Conservation (phyloP, 768 basidiomycete genomes). For the Calocera viscosa region DNA sequence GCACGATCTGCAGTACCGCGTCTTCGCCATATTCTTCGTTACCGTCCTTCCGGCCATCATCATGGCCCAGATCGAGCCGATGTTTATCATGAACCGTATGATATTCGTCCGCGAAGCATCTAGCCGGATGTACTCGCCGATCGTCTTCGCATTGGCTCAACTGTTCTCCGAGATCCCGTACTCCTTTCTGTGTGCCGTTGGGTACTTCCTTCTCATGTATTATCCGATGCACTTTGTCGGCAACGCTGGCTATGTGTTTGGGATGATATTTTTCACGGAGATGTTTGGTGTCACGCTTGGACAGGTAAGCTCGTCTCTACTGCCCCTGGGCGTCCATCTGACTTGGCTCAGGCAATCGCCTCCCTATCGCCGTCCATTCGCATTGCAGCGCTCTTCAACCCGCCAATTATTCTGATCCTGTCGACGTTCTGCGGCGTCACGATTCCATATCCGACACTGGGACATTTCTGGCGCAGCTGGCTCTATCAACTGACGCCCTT, state of each 20-base stretch:
- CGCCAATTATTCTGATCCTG: constrained; percentile 56
- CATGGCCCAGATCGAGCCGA: constrained; percentile 68
- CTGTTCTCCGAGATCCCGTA: constrained; percentile 71
- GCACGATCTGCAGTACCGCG: constrained; percentile 63
- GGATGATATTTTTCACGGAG: constrained; percentile 60
- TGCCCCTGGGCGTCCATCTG: neutral
- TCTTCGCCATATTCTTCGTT: constrained; percentile 60
- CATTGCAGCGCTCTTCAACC: constrained; percentile 69
- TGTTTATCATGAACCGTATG: constrained; percentile 62
- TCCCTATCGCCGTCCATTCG: constrained; percentile 65
- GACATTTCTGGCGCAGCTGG: constrained; percentile 61
- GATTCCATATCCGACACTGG: constrained; percentile 52
- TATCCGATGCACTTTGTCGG: neutral
- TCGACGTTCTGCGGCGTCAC: constrained; percentile 71
- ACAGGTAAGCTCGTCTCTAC: constrained; percentile 18
- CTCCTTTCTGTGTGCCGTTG: constrained; percentile 50
- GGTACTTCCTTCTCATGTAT: constrained; percentile 43
- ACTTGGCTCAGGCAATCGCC: constrained; percentile 38
- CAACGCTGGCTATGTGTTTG: constrained; percentile 59
- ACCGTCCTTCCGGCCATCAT: constrained; percentile 59
- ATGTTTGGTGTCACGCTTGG: constrained; percentile 55
- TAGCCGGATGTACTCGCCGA: constrained; percentile 74
- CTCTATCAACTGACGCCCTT: constrained; percentile 39
- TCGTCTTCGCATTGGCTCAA: constrained; percentile 73
- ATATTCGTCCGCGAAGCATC: constrained; percentile 41